phyloP scores from a whole-genome alignment of 257 asterid genomes.

The Capsicum baccatum region DNA sequence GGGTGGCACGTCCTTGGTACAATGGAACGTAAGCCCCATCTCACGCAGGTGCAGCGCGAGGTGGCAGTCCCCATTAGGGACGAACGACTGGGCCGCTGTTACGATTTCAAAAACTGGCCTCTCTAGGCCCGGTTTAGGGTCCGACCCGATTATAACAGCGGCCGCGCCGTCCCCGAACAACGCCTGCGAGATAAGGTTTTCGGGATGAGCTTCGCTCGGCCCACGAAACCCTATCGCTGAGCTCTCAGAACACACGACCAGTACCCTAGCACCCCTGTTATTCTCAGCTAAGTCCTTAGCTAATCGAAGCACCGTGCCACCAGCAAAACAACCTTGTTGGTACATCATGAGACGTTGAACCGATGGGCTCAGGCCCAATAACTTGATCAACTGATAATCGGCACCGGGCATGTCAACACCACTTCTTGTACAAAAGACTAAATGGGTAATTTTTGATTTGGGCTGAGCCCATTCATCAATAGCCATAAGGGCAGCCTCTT shows the following conservation, averaged over 20 bases:
- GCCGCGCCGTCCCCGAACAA: slow-evolving; percentile 23
- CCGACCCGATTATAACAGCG: background rate
- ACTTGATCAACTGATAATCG: slow-evolving; percentile 14
- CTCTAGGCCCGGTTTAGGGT: background rate
- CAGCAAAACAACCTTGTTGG: slow-evolving; percentile 30
- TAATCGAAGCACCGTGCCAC: slow-evolving; percentile 20
- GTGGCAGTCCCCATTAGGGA: background rate
- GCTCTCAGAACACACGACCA: slow-evolving; percentile 22
- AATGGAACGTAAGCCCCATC: slow-evolving; percentile 20
- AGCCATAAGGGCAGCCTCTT: slow-evolving; percentile 21
- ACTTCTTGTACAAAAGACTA: slow-evolving; percentile 29
- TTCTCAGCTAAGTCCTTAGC: slow-evolving; percentile 32
- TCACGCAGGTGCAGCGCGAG: slow-evolving; percentile 16
- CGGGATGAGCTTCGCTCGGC: slow-evolving; percentile 19
- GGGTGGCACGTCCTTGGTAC: background rate
- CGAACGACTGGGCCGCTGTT: background rate
- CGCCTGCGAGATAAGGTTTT: slow-evolving; percentile 9
- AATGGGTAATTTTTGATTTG: slow-evolving; percentile 25
- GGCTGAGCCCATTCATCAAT: slow-evolving; percentile 30
- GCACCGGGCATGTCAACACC: slow-evolving; percentile 34
- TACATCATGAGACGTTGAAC: slow-evolving; percentile 25
- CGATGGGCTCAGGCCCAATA: slow-evolving; percentile 30
- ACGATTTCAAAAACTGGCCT: background rate
- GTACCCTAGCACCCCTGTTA: slow-evolving; percentile 10
- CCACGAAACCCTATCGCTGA: slow-evolving; percentile 28